Evolutionary conservation across 768 basidiomycete genomes (phyloP), one percentile per base, ranked within the genome.

Genomic region (Boletus vermiculosoides): DNA sequence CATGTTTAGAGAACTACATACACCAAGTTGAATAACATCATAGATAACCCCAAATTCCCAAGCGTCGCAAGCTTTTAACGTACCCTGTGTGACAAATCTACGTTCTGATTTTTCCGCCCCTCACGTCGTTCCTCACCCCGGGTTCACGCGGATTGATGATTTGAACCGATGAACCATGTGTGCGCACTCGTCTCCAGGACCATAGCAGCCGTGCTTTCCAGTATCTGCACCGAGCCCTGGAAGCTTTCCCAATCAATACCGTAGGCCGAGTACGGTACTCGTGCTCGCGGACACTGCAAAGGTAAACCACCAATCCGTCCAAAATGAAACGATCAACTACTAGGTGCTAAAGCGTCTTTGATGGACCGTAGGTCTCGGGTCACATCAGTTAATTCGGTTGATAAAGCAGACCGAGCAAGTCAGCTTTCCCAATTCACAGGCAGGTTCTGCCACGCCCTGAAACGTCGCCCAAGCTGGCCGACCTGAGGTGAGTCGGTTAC

Each of bases 401-500:
- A 25, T 33, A 45, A 41, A 22, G 15, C 41, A 48, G 42, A 41
- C 37, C 18, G 15, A 44, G 33, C 40, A 39, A 31, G 13, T 42
- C 54, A 9, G 15, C 15, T 22, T 37, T 31, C 23, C n/a, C 33
- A 40, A 18, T 31, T 49, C 37, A 25, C 45, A 18, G 12, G 13
- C 54, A 40, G 20, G 13, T 28, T 31, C 22, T 42, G 40, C n/a
- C 49, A 42, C 28, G 28, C 33, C n/a, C 12, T 41, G 50, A 60
- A 50, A 51, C 33, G 20, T 12, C 44, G 25, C n/a, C 37, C 42
- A 45, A 49, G 25, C 23, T 37, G 28, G 10, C 25, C 28, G 8
- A 15, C 42, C 49, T 33, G 42, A 15, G 13, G 15, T 36, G 34
- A 23, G 20, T 39, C 10, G 4, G 18, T 65, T 59, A 65, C 65